Evolutionary conservation across 768 basidiomycete genomes (phyloP), one percentile per base, ranked within the genome.

Genomic region (Omphalotus guepiniiformis): DNA sequence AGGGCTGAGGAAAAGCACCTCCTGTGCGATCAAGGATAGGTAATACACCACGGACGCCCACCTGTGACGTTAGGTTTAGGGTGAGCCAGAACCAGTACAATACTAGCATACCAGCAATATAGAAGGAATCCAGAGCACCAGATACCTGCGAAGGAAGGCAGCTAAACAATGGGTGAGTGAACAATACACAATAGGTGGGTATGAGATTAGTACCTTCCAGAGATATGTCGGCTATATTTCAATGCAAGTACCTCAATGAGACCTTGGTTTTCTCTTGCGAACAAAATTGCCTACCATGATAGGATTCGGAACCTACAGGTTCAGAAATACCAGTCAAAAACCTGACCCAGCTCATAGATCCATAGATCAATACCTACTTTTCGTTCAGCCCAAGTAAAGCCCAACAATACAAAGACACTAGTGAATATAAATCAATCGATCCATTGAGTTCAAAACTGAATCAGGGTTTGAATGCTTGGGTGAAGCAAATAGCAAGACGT

Each of bases 21-120:
- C 51, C 45, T 53, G 47, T 15, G 29, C 39, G 36, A 44, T 48
- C 27, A 49, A 42, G 9, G 40, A 37, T n/a, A 49, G 39, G 15
- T 49, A 49, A 30, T 49, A 49, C 30, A 49, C 48, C 30, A 49
- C 48, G 6, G 48, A 49, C 25, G 48, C 48, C 48, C 48, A 49
- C 48, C 48, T 49, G 15, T 34, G 4, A 4, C 19, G 25, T 16
- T 19, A 6, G 1, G 13, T 26, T 4, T 42, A 39, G 7, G 6
- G 5, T 16, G 23, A 36, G 4, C n/a, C n/a, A 30, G 8, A 2
- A 15, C 4, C 27, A 18, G 15, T 11, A 39, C 23, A 13, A 27
- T 36, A 19, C 15, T 18, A 21, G 21, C 48, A 8, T 13, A 49
- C 48, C 48, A 49, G 30, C 48, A 49, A n/a, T 49, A 49, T 30